Base-by-base conservation (phyloP, 2,329 filamentous ascomycete genomes). In the Calonectria pteridis region DNA sequence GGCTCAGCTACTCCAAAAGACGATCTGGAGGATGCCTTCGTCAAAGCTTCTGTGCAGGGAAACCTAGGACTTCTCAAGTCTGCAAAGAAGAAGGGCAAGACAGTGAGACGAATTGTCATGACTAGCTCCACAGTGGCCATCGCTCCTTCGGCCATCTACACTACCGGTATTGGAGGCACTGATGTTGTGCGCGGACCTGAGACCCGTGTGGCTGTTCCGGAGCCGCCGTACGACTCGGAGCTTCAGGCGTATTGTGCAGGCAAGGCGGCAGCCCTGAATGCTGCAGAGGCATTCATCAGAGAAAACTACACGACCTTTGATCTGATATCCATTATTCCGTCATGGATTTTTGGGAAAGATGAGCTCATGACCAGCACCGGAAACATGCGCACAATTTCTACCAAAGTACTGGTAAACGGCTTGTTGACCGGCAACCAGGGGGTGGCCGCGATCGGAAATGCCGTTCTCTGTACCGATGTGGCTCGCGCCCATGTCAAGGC, bases 31-130 rank as follows among this genome's bases (percentile, higher is more conserved):
- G 37, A 63, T 5, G 70, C 75, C 16, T 69, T 84, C n/a, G 76
- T 85, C 18, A 71, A 79, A 23, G 83, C 84, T 1, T 82, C 83
- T 26, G 77, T 87, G 35, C 79, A 82, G 59, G 84, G 83, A 26
- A 87, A 84, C 0, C 65, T 82, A 5, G 78, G 78, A 6, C 81
- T 88, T 9, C 80, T 88, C 3, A 74, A 83, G 29, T 80, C 85
- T 0, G 86, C 86, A 1, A 55, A 9, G 6, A 49, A 78, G 20
- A 83, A 83, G 67, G 72, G 69, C 7, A 73, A 77, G 1, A 81
- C 77, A 0, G 80, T 88, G n/a, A 81, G 83, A 69, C 82, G 84
- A 18, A 77, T 88, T 11, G 83, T 88, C 23, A 85, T 88, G 64
- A 88, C 87, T 2, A 84, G 82, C 6, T 87, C 85, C 1, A 77